These are phyloP conservation scores for Biscogniauxia sp. DNA, from an alignment of 2,329 filamentous ascomycete genomes.

Conservation along the genomic window DNA sequence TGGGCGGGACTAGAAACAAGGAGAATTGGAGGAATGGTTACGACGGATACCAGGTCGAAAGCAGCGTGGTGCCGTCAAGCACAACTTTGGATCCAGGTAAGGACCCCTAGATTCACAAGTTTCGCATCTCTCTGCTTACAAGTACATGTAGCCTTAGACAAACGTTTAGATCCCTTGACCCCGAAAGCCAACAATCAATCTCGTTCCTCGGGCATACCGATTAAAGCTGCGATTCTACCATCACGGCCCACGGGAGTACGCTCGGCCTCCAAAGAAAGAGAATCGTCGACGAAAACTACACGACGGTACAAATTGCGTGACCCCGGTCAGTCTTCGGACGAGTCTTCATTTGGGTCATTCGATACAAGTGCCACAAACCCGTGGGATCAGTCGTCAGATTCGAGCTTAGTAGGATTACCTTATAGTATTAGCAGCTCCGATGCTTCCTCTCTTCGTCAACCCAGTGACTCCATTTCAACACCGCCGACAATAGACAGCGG, in stretches of 20 bases:
- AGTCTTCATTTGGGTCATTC: slow-evolving; percentile 14
- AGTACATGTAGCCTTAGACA: slow-evolving; percentile 4
- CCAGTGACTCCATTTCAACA: slow-evolving; percentile 25
- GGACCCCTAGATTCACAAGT: not conserved
- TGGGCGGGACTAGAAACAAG: slow-evolving; percentile 3
- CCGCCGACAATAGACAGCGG: slow-evolving; percentile 26
- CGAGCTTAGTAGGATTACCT: slow-evolving; percentile 9
- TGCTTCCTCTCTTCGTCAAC: slow-evolving; percentile 8
- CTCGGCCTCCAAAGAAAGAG: slow-evolving; percentile 24
- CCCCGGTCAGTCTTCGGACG: slow-evolving; percentile 18
- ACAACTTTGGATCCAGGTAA: slow-evolving; percentile 10
- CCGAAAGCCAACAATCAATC: slow-evolving; percentile 1
- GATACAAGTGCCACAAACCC: slow-evolving; percentile 5
- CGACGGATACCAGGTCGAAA: slow-evolving; percentile 1
- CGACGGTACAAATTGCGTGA: slow-evolving; percentile 13
- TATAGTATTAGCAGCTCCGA: slow-evolving; percentile 7
- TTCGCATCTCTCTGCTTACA: slow-evolving; percentile 1
- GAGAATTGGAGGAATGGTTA: slow-evolving; percentile 1
- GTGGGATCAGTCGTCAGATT: slow-evolving; percentile 17
- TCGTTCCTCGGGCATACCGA: slow-evolving; percentile 18
- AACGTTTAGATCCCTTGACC: slow-evolving; percentile 3
- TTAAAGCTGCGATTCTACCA: slow-evolving; percentile 16
- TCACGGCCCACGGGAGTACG: slow-evolving; percentile 20
- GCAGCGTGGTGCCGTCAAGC: slow-evolving; percentile 1
- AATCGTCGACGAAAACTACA: slow-evolving; percentile 23